Base-by-base conservation (phyloP, 129 eudicot genomes). In the Flaveria bidentis region DNA sequence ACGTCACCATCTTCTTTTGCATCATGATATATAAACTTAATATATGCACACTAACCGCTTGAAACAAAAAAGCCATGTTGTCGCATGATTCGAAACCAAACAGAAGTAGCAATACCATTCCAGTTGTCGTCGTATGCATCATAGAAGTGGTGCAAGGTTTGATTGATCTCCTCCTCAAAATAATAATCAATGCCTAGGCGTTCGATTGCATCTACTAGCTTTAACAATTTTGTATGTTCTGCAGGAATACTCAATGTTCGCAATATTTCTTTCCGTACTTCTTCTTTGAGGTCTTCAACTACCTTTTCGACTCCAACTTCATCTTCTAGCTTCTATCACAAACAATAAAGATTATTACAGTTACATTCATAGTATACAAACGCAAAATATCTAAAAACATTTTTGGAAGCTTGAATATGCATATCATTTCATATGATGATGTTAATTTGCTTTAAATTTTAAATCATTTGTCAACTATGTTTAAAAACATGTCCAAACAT, bases 71-170 rank as follows among this genome's bases (percentile, higher is more conserved):
- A 73, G 33, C 77, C 77, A 33, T 55, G 68, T 41, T 73, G 52
- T 57, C 77, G 64, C 33, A 73, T 36, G 51, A 73, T 17, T 10
- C 61, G 78, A 74, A 74, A 74, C 36, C 50, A 60, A 6, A 74
- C 10, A 8, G 78, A 61, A 30, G 23, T 23, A n/a, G 55, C 67
- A 18, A 45, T 42, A 58, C 71, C 55, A 14, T 17, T 62, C 67
- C 67, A 62, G 17, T 62, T 12, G 10, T 26, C 20, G 11, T 45
- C 18, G 3, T 62, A 62, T 26, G 42, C 9, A 26, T 62, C 42
- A 13, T 62, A 62, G 7, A 62, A 25, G n/a, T 62, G 67, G 14
- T 14, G 67, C 20, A 62, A 28, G 44, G 14, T 44, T 26, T 62
- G 44, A 30, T 28, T 13, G 5, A 62, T 62, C 67, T 62, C 67